Evolutionary conservation across 371 early-diverging fungal genomes (phyloP).

Genomic region (Capillidium rhysosporum): DNA sequence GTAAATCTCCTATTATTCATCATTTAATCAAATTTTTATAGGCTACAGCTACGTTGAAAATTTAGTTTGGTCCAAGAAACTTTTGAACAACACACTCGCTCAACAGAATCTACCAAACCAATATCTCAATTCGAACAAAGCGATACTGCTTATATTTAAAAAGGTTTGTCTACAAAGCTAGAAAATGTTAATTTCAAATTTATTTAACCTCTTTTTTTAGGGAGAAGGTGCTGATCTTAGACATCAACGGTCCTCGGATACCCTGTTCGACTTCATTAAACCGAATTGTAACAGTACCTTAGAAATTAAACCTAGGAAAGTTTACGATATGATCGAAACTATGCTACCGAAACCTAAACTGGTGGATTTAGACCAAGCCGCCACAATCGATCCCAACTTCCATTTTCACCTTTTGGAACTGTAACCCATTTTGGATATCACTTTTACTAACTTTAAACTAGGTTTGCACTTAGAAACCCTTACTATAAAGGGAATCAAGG

Average conservation of each 20-base stretch:
- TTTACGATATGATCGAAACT: constrained; percentile 42
- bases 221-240: constrained; percentile 39
- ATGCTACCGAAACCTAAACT: constrained; percentile 25
- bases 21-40: constrained; percentile 4
- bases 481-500: too few species aligned
- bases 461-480: too few species aligned
- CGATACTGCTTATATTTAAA: constrained; percentile 37
- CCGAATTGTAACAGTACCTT: constrained; percentile 19
- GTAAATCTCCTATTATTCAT: constrained; percentile 11
- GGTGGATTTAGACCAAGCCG: background rate
- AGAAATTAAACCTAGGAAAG: constrained; percentile 29
- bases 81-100: constrained; percentile 23
- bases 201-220: background rate
- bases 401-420: too few species aligned
- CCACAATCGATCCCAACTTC: too few species aligned
- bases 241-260: constrained; percentile 40
- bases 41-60: constrained; percentile 44
- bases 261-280: constrained; percentile 33
- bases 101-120: constrained; percentile 22
- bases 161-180: constrained; percentile 13
- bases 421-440: too few species aligned
- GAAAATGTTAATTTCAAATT: background rate
- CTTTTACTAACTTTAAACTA: too few species aligned
- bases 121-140: constrained; percentile 21
- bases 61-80: constrained; percentile 39